Evolutionary conservation across 2,329 filamentous ascomycete species (phyloP), one percentile per base, ranked within the genome.

Genomic region (Thyridium curvatum): DNA sequence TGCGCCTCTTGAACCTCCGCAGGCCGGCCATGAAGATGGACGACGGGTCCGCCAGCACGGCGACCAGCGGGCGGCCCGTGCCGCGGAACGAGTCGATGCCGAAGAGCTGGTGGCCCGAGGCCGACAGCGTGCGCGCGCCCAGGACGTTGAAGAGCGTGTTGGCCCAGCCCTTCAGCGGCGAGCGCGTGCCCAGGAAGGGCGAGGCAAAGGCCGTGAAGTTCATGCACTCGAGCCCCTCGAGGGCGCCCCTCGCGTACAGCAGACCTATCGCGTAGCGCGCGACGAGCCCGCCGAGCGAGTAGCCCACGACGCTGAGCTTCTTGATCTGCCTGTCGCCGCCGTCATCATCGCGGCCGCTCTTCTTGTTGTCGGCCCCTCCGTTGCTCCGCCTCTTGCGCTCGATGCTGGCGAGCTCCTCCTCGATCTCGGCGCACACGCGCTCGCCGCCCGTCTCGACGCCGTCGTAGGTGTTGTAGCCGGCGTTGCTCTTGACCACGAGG

Each of bases 121-220:
- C 81, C 41, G 86, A 94, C 5, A 97, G 64, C 0, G 84, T 88
- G 40, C 84, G 74, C 1, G 88, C 82, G 33, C 88, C 91, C 4
- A 97, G 59, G n/a, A 84, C 75, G 55, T 97, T 97, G 80, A 71
- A 96, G 41, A 84, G 65, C 55, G 72, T 76, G 54, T 79, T 81
- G 41, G 74, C 69, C 64, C 74, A 74, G 13, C 84, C 84, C 34
- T 74, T 77, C 32, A 81, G 62, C 2, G 86, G 85, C 2, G 79
- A 78, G 36, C 84, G 72, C 2, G 85, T 84, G n/a, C 86, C 86
- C 8, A 90, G 71, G 61, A 90, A 86, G 17, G 86, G 91, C 26
- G 85, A 83, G 5, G 86, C 91, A 61, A 97, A 96, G 1, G 90
- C 95, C 3, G 84, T 87, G 62, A 97, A 96, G 68, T 94, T 96